These are phyloP conservation scores for Paracorniculantispora psalliotae DNA, from an alignment of 2,329 filamentous ascomycete species.

Conservation along the genomic window DNA sequence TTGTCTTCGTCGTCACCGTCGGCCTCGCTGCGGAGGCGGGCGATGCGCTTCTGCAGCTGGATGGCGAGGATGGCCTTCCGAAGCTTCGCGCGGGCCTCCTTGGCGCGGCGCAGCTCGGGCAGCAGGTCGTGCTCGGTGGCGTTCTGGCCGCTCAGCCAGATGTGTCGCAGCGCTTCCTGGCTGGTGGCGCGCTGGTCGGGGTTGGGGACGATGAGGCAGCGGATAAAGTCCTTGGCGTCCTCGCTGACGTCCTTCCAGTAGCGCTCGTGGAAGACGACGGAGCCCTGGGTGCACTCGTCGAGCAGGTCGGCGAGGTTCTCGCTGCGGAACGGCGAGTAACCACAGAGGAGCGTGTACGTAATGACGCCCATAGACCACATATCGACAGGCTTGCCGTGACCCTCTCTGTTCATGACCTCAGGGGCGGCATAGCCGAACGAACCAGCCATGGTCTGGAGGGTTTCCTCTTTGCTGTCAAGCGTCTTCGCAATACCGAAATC, in stretches of 20 bases:
- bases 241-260: slow-evolving; percentile 98
- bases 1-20: slow-evolving; percentile 78
- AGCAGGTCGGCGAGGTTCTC: slow-evolving; percentile 91
- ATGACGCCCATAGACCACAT: slow-evolving; percentile 99
- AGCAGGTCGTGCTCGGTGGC: slow-evolving; percentile 95
- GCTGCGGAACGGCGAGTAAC: slow-evolving; percentile 95
- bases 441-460: slow-evolving; percentile 96
- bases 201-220: slow-evolving; percentile 70
- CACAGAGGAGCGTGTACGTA: slow-evolving; percentile 95
- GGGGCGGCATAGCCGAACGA: slow-evolving; percentile 97
- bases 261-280: slow-evolving; percentile 90
- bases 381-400: slow-evolving; percentile 95
- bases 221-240: slow-evolving; percentile 93
- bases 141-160: slow-evolving; percentile 86
- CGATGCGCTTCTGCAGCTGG: slow-evolving; percentile 93
- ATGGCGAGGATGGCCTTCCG: slow-evolving; percentile 92
- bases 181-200: slow-evolving; percentile 74
- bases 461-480: slow-evolving; percentile 83
- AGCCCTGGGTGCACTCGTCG: slow-evolving; percentile 80
- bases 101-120: slow-evolving; percentile 84
- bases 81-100: slow-evolving; percentile 86
- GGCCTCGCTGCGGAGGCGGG: slow-evolving; percentile 87
- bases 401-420: slow-evolving; percentile 96
- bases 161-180: slow-evolving; percentile 73
- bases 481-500: slow-evolving; percentile 99